Evolutionary conservation across 2,329 filamentous ascomycete species (phyloP).

Genomic region (Coniochaeta ligniaria): DNA sequence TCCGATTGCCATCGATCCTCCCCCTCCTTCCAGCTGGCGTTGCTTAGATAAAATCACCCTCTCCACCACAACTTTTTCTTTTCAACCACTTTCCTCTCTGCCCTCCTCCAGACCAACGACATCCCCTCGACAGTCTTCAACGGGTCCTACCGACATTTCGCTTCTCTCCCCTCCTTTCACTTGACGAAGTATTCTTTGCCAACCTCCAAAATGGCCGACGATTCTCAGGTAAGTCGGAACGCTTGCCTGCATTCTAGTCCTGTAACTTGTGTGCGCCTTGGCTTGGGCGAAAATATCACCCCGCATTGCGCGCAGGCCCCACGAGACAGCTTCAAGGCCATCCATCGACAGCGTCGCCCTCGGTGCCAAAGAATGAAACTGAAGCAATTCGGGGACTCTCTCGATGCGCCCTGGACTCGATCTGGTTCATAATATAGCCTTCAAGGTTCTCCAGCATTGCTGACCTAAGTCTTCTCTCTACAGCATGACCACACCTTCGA

Average conservation of each 20-base stretch:
- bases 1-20: not conserved
- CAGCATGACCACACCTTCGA: slow-evolving; percentile 75
- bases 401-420: not conserved
- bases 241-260: slow-evolving; percentile 7
- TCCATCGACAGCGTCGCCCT: not conserved
- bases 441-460: not conserved
- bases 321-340: not conserved
- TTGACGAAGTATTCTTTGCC: slow-evolving; percentile 15
- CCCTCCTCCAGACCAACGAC: slow-evolving; percentile 11
- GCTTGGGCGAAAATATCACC: slow-evolving; percentile 31
- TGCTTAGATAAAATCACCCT: not conserved
- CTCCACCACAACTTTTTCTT: slow-evolving; percentile 8
- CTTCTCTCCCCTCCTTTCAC: slow-evolving; percentile 18
- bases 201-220: slow-evolving; percentile 51
- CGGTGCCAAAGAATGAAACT: not conserved
- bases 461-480: not conserved
- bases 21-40: not conserved
- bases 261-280: slow-evolving; percentile 15
- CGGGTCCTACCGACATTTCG: slow-evolving; percentile 19
- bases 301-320: slow-evolving; percentile 32
- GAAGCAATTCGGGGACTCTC: not conserved
- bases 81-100: slow-evolving; percentile 17
- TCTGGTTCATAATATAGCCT: not conserved
- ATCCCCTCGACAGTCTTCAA: slow-evolving; percentile 18
- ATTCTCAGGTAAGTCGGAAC: slow-evolving; percentile 38